Evolutionary conservation across 257 asterid genomes (phyloP).

Genomic region (Primulina tabacum): DNA sequence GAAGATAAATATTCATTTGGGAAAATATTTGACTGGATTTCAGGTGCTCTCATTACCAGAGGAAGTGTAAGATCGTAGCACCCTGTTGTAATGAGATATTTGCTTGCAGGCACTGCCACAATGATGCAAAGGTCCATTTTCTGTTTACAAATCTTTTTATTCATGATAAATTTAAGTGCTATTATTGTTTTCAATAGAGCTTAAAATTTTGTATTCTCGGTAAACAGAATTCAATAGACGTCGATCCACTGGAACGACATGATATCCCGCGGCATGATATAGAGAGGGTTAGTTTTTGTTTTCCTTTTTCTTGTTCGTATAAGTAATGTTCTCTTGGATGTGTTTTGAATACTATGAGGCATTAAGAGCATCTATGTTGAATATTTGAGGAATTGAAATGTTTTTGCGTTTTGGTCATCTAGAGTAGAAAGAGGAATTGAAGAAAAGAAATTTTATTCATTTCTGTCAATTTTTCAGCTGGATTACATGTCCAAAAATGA

Average conservation of each 20-base stretch:
- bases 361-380: neutral
- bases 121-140: constrained; percentile 56
- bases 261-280: constrained; percentile 71
- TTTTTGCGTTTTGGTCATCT: neutral
- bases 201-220: constrained; percentile 16
- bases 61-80: constrained; percentile 69
- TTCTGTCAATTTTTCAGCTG: neutral
- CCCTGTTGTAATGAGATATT: constrained; percentile 74
- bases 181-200: neutral
- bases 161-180: neutral
- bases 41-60: constrained; percentile 65
- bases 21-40: neutral
- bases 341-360: neutral
- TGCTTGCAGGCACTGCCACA: constrained; percentile 83
- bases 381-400: neutral
- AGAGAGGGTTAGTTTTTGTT: constrained; percentile 40
- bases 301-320: neutral
- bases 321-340: neutral
- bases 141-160: neutral
- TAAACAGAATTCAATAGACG: constrained; percentile 55
- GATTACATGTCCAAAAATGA: neutral
- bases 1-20: neutral
- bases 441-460: neutral
- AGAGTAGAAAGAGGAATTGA: neutral
- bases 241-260: constrained; percentile 58